Base-by-base conservation (phyloP, 768 basidiomycete genomes). In the Pleurotus platypus region DNA sequence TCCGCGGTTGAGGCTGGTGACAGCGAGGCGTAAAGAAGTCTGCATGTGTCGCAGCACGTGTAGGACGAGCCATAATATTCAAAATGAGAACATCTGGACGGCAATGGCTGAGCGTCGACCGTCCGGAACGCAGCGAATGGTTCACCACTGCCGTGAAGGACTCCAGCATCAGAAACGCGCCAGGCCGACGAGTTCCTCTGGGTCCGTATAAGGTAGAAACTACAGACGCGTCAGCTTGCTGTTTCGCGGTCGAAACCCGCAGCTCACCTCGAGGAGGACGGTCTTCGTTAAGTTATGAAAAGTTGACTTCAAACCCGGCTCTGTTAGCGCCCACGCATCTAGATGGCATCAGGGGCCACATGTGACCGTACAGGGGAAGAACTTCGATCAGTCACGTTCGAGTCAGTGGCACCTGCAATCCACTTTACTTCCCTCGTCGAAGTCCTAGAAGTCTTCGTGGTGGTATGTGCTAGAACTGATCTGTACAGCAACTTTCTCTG, bases 21-120 rank as follows among this genome's bases (percentile, higher is more conserved):
- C 82, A 24, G 35, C 71, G 69, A 6, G 85, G 84, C 1, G 76
- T 80, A 62, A 84, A 85, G 67, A 85, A 84, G 62, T 83, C 78
- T 8, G 70, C 59, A 1, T 73, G 71, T 16, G 83, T 61, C 2
- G 70, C 60, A 16, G 66, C 64, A 45, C 65, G 68, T 39, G 70
- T 57, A 16, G 73, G 56, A 15, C 67, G 66, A 51, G 63, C 49
- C 66, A 72, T 69, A 59, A 66, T 62, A 47, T 60, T 61, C 43
- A 70, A 58, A 46, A 69, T 63, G 54, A 67, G 59, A 40, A 22
- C 46, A 20, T 47, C 24, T n/a, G 47, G 48, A 15, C 47, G 37
- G 37, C 20, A 15, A 27, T 54, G 53, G 63, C 60, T 45, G 63
- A 57, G 49, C 37, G 65, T 61, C 46, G 69, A 67, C 62, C 70